Base-by-base conservation (phyloP, 352 stramenopile genomes). In the Pythium volutum region DNA sequence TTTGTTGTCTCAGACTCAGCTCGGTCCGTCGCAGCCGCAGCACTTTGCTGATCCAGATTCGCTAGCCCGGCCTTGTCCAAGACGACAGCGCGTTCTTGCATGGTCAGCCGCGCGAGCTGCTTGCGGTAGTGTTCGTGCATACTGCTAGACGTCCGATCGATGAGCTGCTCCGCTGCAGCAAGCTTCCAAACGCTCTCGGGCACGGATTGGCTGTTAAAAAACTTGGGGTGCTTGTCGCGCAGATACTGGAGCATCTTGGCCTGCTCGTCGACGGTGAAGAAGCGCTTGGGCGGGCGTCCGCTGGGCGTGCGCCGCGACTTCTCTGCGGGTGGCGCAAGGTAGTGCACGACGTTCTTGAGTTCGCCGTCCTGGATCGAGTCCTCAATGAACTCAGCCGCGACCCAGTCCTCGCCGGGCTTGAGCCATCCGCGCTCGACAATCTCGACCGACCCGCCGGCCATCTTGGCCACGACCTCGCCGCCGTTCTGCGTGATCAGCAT, bases 111-210 rank as follows among this genome's bases (percentile, higher is more conserved):
- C 50, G 64, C 49, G 43, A 88, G 45, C 4, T 76, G 41, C 55
- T 83, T 86, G 20, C 72, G 60, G 49, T 77, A 88, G 39, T 69
- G 79, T 34, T 87, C 68, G 50, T 77, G 69, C 81, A 90, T 87
- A 29, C 81, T 88, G 18, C 65, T 51, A 0, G 54, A 52, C 1
- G 73, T 68, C 39, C 81, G 81, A 0, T 36, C 12, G 10, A 88
- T 0, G 25, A 64, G 49, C 16, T 65, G 26, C 36, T 58, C 16
- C 23, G 39, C 33, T 10, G 16, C 48, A 5, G 65, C 65, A 10
- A 31, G 11, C 20, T 57, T 34, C 65, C 65, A 72, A 36, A 72
- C 46, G 14, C 64, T 16, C 52, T 51, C 31, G 11, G 63, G 63
- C 33, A 60, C 52, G 9, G 25, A 61, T 8, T 20, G 11, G 1